Percentiles rank a stretch among this genome's conserved stretches.
Conservation (phyloP, 2,329 filamentous ascomycete species). For the Helicocarpus griseus region DNA sequence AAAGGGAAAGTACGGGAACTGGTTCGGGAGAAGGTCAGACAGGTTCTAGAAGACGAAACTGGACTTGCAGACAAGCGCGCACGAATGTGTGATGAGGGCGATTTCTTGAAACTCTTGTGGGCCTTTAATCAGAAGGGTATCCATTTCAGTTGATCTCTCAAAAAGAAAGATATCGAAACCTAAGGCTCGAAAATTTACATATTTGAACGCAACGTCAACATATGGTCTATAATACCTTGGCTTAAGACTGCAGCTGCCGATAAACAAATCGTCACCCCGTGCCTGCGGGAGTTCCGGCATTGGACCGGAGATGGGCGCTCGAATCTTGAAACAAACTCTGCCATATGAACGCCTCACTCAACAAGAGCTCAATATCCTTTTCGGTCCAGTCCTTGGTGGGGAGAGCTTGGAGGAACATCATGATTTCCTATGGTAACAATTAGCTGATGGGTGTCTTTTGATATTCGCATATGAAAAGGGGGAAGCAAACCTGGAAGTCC, state of each 20-base stretch:
- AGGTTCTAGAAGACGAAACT: slow-evolving; percentile 73
- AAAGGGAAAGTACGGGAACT: slow-evolving; percentile 72
- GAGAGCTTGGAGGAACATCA: slow-evolving; percentile 97
- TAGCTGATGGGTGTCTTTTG: not conserved
- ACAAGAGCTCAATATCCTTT: slow-evolving; percentile 90
- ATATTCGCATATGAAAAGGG: not conserved
- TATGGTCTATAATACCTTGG: slow-evolving; percentile 2
- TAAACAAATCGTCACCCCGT: slow-evolving; percentile 14
- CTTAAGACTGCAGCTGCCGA: not conserved
- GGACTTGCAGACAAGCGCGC: slow-evolving; percentile 71
- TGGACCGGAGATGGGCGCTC: slow-evolving; percentile 63
- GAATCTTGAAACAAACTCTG: slow-evolving; percentile 94
- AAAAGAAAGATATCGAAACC: not conserved
- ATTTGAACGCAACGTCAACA: not conserved
- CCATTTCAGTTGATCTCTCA: slow-evolving; percentile 60
- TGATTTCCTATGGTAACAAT: slow-evolving; percentile 62
- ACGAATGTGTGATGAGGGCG: slow-evolving; percentile 82
- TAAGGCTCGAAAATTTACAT: not conserved
- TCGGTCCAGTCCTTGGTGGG: slow-evolving; percentile 93
- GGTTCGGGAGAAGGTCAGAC: slow-evolving; percentile 77
- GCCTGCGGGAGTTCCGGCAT: slow-evolving; percentile 25
- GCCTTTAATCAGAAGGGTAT: slow-evolving; percentile 89
- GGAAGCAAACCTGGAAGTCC: slow-evolving; percentile 61
- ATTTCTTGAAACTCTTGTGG: slow-evolving; percentile 72
- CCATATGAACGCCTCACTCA: slow-evolving; percentile 98